These are phyloP conservation scores for Cryptosporidium bovis DNA, from an alignment of 169 alveolate genomes.

Conservation along the genomic window DNA sequence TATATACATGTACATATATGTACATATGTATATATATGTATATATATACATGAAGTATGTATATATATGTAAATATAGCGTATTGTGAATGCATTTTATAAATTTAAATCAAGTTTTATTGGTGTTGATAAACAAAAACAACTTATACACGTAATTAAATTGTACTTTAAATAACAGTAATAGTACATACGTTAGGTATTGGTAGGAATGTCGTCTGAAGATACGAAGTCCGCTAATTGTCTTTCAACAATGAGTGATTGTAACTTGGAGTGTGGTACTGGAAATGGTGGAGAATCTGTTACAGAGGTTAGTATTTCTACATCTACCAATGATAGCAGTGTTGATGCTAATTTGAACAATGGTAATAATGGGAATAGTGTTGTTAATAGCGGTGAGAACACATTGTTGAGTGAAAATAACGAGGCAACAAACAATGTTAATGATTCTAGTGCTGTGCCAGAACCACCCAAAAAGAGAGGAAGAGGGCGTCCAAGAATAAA, in stretches of 20 bases:
- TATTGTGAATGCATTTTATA: neutral
- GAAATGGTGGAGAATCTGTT: neutral
- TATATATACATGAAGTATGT: neutral
- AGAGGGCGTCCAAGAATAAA: constrained; percentile 69
- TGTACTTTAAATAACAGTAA: too few species aligned
- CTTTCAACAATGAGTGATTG: too few species aligned
- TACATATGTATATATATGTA: neutral
- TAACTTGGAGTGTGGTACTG: too few species aligned
- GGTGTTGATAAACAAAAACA: too few species aligned
- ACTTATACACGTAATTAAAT: too few species aligned
- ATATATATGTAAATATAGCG: neutral
- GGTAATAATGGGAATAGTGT: too few species aligned
- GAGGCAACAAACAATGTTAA: neutral
- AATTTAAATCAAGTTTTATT: neutral
- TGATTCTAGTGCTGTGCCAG: constrained; percentile 3
- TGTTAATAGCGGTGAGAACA: neutral
- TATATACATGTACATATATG: neutral
- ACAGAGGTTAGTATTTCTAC: neutral
- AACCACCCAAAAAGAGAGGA: constrained; percentile 63
- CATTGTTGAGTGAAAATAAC: neutral
- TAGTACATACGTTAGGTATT: too few species aligned
- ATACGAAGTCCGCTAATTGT: too few species aligned
- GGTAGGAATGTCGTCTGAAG: too few species aligned
- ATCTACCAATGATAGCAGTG: neutral
- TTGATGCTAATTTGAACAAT: neutral